Evolutionary conservation across 306 rosid genomes (phyloP).

Genomic region (Lithocarpus polystachyus): DNA sequence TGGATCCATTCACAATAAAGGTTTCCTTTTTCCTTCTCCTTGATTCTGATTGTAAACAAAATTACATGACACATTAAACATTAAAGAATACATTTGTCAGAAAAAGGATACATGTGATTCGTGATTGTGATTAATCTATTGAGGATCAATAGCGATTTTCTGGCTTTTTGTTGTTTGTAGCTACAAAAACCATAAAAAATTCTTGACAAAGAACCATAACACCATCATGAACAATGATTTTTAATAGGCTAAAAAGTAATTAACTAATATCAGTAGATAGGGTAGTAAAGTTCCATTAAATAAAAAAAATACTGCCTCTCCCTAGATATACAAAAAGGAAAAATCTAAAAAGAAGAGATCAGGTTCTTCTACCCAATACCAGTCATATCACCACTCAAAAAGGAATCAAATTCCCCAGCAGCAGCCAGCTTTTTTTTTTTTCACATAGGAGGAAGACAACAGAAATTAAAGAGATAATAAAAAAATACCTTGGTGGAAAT

Average conservation of each 20-base stretch:
- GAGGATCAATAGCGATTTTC: too few relatives aligned
- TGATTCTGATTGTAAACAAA: too few relatives aligned
- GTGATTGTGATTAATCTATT: too few relatives aligned
- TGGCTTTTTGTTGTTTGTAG: too few relatives aligned
- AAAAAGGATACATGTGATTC: too few relatives aligned
- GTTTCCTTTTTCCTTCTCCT: too few relatives aligned
- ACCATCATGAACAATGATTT: too few relatives aligned
- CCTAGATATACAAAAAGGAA: constrained; percentile 44
- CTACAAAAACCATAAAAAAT: neutral
- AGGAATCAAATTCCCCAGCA: constrained; percentile 58
- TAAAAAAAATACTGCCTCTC: constrained; percentile 45
- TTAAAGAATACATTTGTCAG: too few relatives aligned
- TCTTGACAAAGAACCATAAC: neutral
- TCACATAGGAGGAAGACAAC: constrained; percentile 3
- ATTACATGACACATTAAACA: too few relatives aligned
- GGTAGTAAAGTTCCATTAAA: constrained; percentile 26
- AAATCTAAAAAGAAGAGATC: constrained; percentile 27
- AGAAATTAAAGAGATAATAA: neutral
- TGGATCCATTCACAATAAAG: too few relatives aligned
- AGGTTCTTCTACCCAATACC: constrained; percentile 33
- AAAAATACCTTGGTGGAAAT: constrained; percentile 33
- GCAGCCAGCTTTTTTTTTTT: neutral
- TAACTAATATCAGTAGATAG: neutral
- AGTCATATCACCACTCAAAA: constrained; percentile 47
- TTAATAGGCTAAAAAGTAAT: neutral